phyloP scores from a whole-genome alignment of 495 filamentous ascomycete species.

The Hyaloscypha hepaticicola region DNA sequence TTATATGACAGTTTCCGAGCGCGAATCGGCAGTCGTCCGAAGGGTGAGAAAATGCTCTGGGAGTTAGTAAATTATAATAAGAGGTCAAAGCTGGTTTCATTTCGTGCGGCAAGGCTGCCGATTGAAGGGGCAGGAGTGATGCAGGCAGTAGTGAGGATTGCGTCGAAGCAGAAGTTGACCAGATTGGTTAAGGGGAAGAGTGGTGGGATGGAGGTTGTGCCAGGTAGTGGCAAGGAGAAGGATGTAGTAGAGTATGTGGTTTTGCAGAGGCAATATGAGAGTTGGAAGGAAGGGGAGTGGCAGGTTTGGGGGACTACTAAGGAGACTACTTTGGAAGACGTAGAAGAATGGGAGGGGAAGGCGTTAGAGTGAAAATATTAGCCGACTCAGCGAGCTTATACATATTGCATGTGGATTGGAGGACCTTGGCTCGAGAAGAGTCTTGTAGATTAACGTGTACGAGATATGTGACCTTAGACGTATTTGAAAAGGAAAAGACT shows the following conservation, averaged over 20 bases:
- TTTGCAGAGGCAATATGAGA: slow-evolving; percentile 56
- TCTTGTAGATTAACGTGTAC: not conserved
- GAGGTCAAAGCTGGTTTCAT: slow-evolving; percentile 59
- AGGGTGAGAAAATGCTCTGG: slow-evolving; percentile 58
- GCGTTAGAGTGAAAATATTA: not conserved
- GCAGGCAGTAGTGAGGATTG: slow-evolving; percentile 73
- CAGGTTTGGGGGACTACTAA: slow-evolving; percentile 69
- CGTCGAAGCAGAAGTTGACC: slow-evolving; percentile 61
- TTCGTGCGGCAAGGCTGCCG: slow-evolving; percentile 54
- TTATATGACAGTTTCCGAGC: slow-evolving; percentile 53
- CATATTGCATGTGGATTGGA: not conserved
- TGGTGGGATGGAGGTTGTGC: slow-evolving; percentile 37
- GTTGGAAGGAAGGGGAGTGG: slow-evolving; percentile 63
- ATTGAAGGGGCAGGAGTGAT: slow-evolving; percentile 49
- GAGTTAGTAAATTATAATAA: slow-evolving; percentile 61
- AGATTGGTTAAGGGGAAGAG: slow-evolving; percentile 36
- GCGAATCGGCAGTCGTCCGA: slow-evolving; percentile 56
- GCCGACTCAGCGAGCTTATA: not conserved
- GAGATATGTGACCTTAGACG: not conserved
- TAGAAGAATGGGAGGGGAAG: slow-evolving; percentile 30
- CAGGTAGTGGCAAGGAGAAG: slow-evolving; percentile 55
- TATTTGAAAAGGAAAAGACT: not conserved
- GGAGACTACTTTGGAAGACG: slow-evolving; percentile 54
- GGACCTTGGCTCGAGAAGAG: not conserved
- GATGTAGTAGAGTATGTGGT: slow-evolving; percentile 78